These are phyloP conservation scores for Metarhizium album DNA, from an alignment of 2,329 filamentous ascomycete species.

Conservation along the genomic window DNA sequence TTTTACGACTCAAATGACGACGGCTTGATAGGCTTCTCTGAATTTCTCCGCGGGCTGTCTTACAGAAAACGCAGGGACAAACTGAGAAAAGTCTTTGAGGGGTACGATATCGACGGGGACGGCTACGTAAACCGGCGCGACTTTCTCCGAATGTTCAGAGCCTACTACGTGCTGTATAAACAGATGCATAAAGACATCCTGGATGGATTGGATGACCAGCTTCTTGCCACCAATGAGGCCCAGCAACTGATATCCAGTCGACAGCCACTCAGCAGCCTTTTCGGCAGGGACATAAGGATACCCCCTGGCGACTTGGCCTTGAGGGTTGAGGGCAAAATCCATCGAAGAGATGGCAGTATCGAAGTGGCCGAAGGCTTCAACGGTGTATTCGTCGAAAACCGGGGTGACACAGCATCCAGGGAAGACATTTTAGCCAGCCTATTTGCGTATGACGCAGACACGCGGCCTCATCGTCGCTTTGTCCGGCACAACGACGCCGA, in stretches of 20 bases:
- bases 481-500: constrained; percentile 21
- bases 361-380: constrained; percentile 47
- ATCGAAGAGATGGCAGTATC: constrained; percentile 51
- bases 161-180: constrained; percentile 84
- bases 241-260: constrained; percentile 65
- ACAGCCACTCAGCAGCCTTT: constrained; percentile 64
- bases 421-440: constrained; percentile 48
- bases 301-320: constrained; percentile 48
- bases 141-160: constrained; percentile 82
- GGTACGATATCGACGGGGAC: constrained; percentile 84
- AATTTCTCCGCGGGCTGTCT: constrained; percentile 78
- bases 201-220: constrained; percentile 66
- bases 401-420: constrained; percentile 48
- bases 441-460: constrained; percentile 29
- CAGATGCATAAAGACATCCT: constrained; percentile 81
- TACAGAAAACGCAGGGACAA: constrained; percentile 59
- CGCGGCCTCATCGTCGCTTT: constrained; percentile 18
- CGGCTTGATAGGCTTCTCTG: constrained; percentile 80
- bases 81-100: constrained; percentile 66
- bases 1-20: constrained; percentile 92
- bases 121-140: constrained; percentile 78
- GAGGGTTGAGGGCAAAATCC: constrained; percentile 56
- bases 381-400: constrained; percentile 48
- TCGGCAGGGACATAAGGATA: constrained; percentile 61
- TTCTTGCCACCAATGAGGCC: constrained; percentile 63